phyloP scores from a whole-genome alignment of 2,329 filamentous ascomycete genomes.

The Diaporthe ilicicola region DNA sequence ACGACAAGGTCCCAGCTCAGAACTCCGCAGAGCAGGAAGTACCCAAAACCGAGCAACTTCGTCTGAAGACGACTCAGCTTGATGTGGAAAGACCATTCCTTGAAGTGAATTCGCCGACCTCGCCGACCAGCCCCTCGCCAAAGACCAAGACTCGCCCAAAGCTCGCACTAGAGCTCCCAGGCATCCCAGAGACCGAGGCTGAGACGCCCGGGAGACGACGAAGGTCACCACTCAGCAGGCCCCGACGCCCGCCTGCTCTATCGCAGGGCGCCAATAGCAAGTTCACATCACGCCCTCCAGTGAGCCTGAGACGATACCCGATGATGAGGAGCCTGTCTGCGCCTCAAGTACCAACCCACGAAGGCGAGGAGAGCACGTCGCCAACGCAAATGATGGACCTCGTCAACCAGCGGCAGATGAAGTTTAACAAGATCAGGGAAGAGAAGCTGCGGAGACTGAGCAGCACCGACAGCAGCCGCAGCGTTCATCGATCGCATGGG shows the following conservation, averaged over 20 bases:
- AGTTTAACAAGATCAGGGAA: conserved; percentile 8
- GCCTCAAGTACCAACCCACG: background rate
- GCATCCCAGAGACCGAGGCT: conserved; percentile 5
- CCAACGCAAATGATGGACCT: conserved; percentile 5
- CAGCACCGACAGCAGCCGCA: background rate
- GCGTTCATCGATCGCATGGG: background rate
- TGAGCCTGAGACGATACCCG: background rate
- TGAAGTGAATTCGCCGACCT: background rate
- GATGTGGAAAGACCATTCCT: background rate
- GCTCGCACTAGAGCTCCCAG: background rate
- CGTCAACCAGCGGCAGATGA: background rate
- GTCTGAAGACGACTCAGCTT: background rate
- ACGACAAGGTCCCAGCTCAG: background rate
- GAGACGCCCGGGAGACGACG: background rate
- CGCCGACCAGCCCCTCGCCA: background rate
- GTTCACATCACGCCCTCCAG: background rate
- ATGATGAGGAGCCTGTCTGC: background rate
- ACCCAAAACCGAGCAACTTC: background rate
- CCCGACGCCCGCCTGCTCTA: background rate
- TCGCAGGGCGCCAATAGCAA: background rate
- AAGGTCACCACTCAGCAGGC: background rate
- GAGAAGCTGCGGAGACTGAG: background rate
- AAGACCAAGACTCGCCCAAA: background rate
- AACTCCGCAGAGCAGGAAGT: background rate
- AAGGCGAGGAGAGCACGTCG: background rate